Percentiles rank a stretch among this genome's conserved stretches.
phyloP scores from a whole-genome alignment of 1,284 basidiomycete species.

The Irpex lacteus region DNA sequence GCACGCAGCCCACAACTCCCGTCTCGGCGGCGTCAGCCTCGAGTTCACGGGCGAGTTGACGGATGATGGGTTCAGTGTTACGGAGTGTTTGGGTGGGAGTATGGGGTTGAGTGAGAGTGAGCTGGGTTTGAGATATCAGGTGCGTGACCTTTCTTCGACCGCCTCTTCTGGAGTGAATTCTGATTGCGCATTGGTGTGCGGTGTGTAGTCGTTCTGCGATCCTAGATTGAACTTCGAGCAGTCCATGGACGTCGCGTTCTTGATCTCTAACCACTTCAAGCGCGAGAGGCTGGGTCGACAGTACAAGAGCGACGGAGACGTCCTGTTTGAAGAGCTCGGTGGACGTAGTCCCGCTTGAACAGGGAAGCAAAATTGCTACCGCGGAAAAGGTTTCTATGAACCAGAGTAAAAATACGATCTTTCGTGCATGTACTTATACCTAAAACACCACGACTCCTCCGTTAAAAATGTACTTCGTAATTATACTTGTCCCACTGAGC shows the following conservation, averaged over 20 bases:
- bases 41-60: constrained; percentile 97
- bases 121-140: constrained; percentile 73
- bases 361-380: not conserved
- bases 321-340: constrained; percentile 29
- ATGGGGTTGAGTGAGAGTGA: constrained; percentile 78
- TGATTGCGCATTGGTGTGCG: too few relatives aligned
- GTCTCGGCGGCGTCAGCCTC: constrained; percentile 92
- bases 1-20: constrained; percentile 68
- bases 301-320: constrained; percentile 23
- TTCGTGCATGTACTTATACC: too few relatives aligned
- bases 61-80: constrained; percentile 90
- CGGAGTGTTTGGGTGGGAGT: constrained; percentile 79
- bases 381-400: too few relatives aligned
- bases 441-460: too few relatives aligned
- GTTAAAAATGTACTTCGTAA: too few relatives aligned
- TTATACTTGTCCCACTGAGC: too few relatives aligned
- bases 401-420: too few relatives aligned
- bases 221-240: constrained; percentile 83
- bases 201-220: constrained; percentile 72
- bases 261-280: constrained; percentile 78
- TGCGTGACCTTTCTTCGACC: constrained; percentile 21
- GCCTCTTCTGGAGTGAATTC: too few relatives aligned
- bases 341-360: constrained; percentile 18
- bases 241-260: constrained; percentile 76
- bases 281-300: constrained; percentile 43